Evolutionary conservation across 805 yeast species (phyloP), one percentile per base, ranked within the genome.

Genomic region (Myxozyma lipomycoides): DNA sequence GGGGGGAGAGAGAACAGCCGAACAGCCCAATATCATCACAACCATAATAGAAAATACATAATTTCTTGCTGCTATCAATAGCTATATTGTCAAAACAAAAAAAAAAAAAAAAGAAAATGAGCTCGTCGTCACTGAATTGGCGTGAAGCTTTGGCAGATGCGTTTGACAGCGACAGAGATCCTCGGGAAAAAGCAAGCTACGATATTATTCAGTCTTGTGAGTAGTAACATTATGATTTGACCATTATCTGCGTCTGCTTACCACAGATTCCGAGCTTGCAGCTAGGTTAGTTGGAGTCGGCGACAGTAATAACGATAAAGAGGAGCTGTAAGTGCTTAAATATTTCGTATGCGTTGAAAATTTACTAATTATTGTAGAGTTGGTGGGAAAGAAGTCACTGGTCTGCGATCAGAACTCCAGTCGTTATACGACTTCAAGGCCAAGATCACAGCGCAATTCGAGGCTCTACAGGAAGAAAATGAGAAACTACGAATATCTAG

Each of bases 201-300:
- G 53, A 48, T 3, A 42, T 55, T 17, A 50, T 61, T 41, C 40
- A 42, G 9, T 57, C 61, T 3, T 67, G 64, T 48, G 23, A 3
- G 51, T 21, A 12, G 32, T 28, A 7, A 12, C 32, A 28, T 28
- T 28, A 28, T 12, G 32, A n/a, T n/a, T n/a, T n/a, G n/a, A n/a
- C n/a, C 32, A 12, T 28, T 7, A 9, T 28, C 12, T 28, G 32
- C 32, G 12, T 12, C 12, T 7, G 12, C 12, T 9, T 9, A 7
- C 12, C 7, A 28, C 12, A 28, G 32, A 28, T 12, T 28, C 32
- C 12, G 32, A 7, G 7, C 12, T 28, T 7, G 32, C 12, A 28
- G 32, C 7, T 28, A 28, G 32, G 32, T 28, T 28, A 28, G 32
- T n/a, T 12, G 32, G 12, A 28, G 32, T 28, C 12, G 32, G 32